Evolutionary conservation across 768 basidiomycete species (phyloP).

Genomic region (Boletus rubroflammeus): DNA sequence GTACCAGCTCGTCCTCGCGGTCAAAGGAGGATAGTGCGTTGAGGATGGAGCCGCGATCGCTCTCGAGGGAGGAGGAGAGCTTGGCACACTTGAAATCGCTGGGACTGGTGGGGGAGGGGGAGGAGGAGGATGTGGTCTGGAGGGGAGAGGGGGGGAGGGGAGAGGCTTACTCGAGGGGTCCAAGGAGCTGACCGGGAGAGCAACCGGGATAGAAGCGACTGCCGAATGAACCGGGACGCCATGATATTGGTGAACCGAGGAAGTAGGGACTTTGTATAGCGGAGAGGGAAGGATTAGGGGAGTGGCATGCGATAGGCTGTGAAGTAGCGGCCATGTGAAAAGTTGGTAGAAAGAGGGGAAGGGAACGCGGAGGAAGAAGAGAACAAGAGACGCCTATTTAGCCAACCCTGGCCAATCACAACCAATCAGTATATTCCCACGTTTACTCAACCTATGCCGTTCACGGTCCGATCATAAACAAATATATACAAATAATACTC

Average conservation of each 20-base stretch:
- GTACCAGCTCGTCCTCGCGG: constrained; percentile 69
- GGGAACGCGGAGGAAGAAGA: constrained; percentile 4
- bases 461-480: constrained; percentile 27
- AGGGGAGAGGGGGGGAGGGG: not conserved
- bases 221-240: constrained; percentile 64
- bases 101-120: constrained; percentile 27
- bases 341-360: not conserved
- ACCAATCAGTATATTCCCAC: constrained; percentile 21
- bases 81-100: constrained; percentile 46
- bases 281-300: not conserved
- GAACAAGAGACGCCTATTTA: constrained; percentile 27
- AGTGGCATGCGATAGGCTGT: constrained; percentile 44
- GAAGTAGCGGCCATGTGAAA: constrained; percentile 35
- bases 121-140: no score
- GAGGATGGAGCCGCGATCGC: constrained; percentile 55
- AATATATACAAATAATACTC: constrained; percentile 17
- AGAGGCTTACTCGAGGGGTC: constrained; percentile 59
- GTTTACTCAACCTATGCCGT: constrained; percentile 23
- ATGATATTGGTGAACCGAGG: constrained; percentile 70
- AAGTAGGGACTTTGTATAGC: constrained; percentile 60
- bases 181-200: constrained; percentile 58
- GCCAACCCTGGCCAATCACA: constrained; percentile 20
- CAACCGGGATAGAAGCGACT: constrained; percentile 60
- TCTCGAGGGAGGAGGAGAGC: constrained; percentile 53
- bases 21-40: constrained; percentile 67